Base-by-base conservation (phyloP, 306 rosid species). In the Quercus berberidifolia region DNA sequence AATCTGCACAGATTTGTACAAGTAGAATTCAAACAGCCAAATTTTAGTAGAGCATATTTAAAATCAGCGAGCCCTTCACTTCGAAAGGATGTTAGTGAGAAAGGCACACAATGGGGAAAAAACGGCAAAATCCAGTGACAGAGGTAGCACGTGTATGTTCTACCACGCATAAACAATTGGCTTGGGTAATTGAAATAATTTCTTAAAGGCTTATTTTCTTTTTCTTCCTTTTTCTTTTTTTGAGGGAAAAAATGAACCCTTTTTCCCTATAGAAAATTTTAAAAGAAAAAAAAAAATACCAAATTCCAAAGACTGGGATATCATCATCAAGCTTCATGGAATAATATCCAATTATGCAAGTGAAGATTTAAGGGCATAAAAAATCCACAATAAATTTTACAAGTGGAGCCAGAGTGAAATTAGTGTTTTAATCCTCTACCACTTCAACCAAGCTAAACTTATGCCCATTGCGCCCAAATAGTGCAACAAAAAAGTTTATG, bases 91-190 rank as follows among this genome's bases (percentile, higher is more conserved):
- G 51, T 21, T 21, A 46, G 9, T 71, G 55, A 67, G 31, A 49
- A 78, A 75, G 54, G 46, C 46, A 38, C 46, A 38, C 11, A 38
- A 38, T 7, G 46, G 3, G 43, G 3, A 4, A 19, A 49, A 74
- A 69, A 75, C 54, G 28, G 68, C 49, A 74, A 77, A 55, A 68
- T 59, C 76, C 6, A 4, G 65, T 70, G 69, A 68, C 65, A 68
- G 33, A 83, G 78, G 82, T 68, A 17, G 41, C 65, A 20, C 41
- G 49, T 19, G 28, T 70, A 63, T 25, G 69, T 49, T 49, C 17
- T 49, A 49, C 1, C 5, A 49, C 4, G 17, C 54, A 49, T 49
- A 10, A 49, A 11, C 54, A 13, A 33, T 62, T 62, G 23, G 19
- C 18, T 67, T 31, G 23, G 23, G 52, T 18, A 67, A 35, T 19